Evolutionary conservation across 306 rosid species (phyloP).

Genomic region (Inga leiocalycina): DNA sequence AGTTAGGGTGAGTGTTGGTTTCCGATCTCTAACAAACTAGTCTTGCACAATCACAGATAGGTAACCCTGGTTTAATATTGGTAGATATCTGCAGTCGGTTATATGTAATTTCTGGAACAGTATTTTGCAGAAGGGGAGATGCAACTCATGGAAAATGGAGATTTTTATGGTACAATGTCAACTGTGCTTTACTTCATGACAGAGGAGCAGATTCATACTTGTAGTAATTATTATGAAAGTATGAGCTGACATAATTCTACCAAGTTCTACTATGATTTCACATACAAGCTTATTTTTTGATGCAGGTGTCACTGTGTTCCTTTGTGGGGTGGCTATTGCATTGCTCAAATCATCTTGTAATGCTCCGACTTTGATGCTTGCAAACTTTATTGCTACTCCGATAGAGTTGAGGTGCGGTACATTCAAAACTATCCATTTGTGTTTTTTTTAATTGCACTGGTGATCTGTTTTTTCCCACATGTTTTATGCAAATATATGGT

Average conservation of each 20-base stretch:
- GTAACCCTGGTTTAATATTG: slow-evolving; percentile 10
- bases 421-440: not conserved
- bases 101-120: not conserved
- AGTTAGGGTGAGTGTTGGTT: not conserved
- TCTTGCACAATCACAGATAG: not conserved
- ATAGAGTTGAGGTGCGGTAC: slow-evolving; percentile 79
- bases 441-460: not conserved
- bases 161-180: not conserved
- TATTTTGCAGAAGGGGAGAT: not conserved
- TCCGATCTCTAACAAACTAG: not conserved
- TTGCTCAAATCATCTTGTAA: slow-evolving; percentile 71
- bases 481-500: slow-evolving; percentile 14
- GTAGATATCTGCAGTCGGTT: slow-evolving; percentile 3
- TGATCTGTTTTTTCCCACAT: slow-evolving; percentile 11
- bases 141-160: slow-evolving; percentile 8
- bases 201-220: not conserved
- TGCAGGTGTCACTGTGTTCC: slow-evolving; percentile 82
- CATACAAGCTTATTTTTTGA: slow-evolving; percentile 29
- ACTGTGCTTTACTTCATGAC: slow-evolving; percentile 5
- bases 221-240: not conserved
- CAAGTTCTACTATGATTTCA: not conserved
- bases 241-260: slow-evolving; percentile 16
- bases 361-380: slow-evolving; percentile 87
- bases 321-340: slow-evolving; percentile 76
- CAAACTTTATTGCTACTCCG: slow-evolving; percentile 91